Evolutionary conservation across 345 rosid species (phyloP).

Genomic region (Hirschfeldia incana): DNA sequence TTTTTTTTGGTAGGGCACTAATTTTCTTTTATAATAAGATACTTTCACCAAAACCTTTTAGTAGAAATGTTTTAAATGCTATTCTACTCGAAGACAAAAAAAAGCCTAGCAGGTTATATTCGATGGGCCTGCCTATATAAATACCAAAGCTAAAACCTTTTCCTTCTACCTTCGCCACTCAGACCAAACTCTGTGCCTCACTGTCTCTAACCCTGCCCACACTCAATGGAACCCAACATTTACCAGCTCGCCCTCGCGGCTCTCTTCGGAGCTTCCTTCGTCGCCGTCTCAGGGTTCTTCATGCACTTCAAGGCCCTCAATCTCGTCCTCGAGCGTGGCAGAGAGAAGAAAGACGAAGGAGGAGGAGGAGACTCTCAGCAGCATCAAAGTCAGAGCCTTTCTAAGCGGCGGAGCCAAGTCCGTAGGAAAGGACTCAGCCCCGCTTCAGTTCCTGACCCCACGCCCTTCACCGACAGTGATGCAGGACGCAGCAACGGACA

Average conservation of each 20-base stretch:
- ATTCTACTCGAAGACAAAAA: not conserved
- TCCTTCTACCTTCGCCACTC: constrained; percentile 26
- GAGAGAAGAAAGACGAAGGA: constrained; percentile 47
- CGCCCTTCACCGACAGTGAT: constrained; percentile 32
- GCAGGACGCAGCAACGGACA: constrained; percentile 58
- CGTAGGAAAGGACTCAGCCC: constrained; percentile 59
- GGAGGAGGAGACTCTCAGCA: constrained; percentile 48
- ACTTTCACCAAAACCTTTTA: not conserved
- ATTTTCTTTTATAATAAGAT: no score
- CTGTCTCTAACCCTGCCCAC: not conserved
- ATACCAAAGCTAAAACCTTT: constrained; percentile 11
- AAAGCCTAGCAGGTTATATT: constrained; percentile 20
- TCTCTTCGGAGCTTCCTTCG: constrained; percentile 90
- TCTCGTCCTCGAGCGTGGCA: constrained; percentile 89
- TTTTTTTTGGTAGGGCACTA: no score
- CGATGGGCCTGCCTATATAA: constrained; percentile 35
- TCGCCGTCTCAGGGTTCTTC: constrained; percentile 85
- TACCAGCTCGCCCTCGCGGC: constrained; percentile 95
- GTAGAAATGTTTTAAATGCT: not conserved
- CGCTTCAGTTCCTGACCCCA: constrained; percentile 82
- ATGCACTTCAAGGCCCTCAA: constrained; percentile 94
- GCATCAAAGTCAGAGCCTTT: constrained; percentile 34
- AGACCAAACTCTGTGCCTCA: not conserved
- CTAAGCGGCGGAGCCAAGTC: constrained; percentile 45
- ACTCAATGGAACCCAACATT: constrained; percentile 62